Base-by-base conservation (phyloP, 306 rosid species). In the Alnus glutinosa region DNA sequence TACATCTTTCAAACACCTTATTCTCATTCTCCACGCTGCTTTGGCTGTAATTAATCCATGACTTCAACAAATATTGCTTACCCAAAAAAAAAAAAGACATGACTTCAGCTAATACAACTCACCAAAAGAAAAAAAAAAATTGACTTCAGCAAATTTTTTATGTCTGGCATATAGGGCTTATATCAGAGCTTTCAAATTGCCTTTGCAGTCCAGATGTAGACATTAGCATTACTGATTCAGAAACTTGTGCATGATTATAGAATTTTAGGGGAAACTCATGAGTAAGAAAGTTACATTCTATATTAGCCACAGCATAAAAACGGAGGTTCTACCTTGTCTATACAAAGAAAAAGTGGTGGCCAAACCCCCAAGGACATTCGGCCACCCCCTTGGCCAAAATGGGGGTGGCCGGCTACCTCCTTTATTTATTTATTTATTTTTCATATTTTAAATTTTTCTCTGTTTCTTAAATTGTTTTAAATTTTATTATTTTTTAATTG, bases 1-100 rank as follows among this genome's bases (percentile, higher is more conserved):
- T 93, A 91, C 61, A 34, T 39, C 77, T 73, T 75, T 84, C 80
- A 44, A 37, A 62, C 72, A 8, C 55, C 76, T 44, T 78, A 4
- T 63, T 77, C 78, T 52, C 34, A 49, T 74, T 81, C 76, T 74
- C 54, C 68, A 16, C 52, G 64, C 61, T 19, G 13, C 14, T 39
- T 58, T 42, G 15, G 68, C 71, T 51, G 50, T 63, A 15, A 10
- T 14, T 46, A 37, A 8, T 46, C 61, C 44, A 42, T 1, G 32
- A 55, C 28, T 34, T 37, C 46, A 36, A 44, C 23, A 64, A 64
- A 36, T 14, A 36, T 13, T 36, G 6, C 46, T 16, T 16, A 39
- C 62, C 28, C 2, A 55, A 55, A 55, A n/a, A 12, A 55, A 55
- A 2, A 42, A 48, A 48, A 48, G 9, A 46, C 10, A 46, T 1